Evolutionary conservation across 169 alveolate genomes (phyloP), one percentile per base, ranked within the genome.

Genomic region (Babesia bigemina): DNA sequence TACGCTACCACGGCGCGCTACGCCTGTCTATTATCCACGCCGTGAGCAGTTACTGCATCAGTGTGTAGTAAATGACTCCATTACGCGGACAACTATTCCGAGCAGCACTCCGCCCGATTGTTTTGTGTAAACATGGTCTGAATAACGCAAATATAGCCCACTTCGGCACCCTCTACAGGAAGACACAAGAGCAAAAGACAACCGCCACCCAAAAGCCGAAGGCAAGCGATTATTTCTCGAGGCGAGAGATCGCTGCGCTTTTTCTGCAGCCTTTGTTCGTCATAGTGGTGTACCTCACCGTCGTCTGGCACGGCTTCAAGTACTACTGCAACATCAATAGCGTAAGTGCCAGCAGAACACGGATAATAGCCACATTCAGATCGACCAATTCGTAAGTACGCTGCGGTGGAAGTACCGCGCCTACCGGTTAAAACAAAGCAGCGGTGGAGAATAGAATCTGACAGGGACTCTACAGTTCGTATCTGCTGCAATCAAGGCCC

Each of bases 211-310:
- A 47, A 14, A 70, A 57, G 63, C 87, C 75, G 22, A 63, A 58
- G 56, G 75, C 65, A 33, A 50, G 71, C 49, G 79, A 75, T 55
- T 83, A 83, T 52, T 83, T 53, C 60, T 59, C 90, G 22, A 63
- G 75, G 53, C 26, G 63, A 4, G 90, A 83, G 44, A 75, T 83
- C 0, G 72, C 81, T 6, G 62, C 90, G 12, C 62, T 83, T 14
- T 83, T 83, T 53, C 39, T 83, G 9, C 90, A 83, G 57, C 90
- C 90, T 4, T 47, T 83, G 39, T 60, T 24, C 26, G 45, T 83
- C 19, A 66, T 73, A 21, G 56, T 83, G 21, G 67, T 67, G 19
- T 83, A 83, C 42, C 22, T 83, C 19, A 12, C 63, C 9, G 8
- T 66, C 17, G 42, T 67, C 36, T 83, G 90, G 90, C 28, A 74